These are phyloP conservation scores for Ganoderma meredithae DNA, from an alignment of 1,284 basidiomycete genomes.

Conservation along the genomic window DNA sequence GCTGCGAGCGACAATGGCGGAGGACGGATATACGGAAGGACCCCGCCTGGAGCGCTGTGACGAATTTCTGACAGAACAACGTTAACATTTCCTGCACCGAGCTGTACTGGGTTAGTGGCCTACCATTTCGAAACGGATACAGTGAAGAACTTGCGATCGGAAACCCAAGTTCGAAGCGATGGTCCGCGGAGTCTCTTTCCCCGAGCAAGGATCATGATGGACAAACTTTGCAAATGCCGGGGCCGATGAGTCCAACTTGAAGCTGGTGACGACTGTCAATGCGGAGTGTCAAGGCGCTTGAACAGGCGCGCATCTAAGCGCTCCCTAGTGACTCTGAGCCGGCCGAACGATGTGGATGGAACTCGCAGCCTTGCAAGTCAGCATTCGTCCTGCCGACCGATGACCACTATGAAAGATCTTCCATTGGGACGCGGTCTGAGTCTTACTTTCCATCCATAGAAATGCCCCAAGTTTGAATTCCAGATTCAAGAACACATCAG, in stretches of 20 bases:
- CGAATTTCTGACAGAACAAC: slow-evolving; percentile 6
- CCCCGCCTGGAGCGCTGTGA: neutral
- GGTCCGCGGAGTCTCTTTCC: neutral
- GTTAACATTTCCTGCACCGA: neutral
- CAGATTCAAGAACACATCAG: neutral
- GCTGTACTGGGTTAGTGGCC: neutral
- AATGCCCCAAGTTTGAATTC: neutral
- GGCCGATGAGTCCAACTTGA: neutral
- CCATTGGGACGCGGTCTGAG: neutral
- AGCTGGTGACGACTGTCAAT: neutral
- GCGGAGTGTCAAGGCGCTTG: too few species aligned
- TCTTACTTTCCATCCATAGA: neutral
- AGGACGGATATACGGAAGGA: neutral
- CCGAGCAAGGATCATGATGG: neutral
- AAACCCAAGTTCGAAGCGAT: neutral
- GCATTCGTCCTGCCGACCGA: neutral
- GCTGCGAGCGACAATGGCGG: neutral
- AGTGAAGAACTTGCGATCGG: neutral
- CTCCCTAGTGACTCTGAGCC: too few species aligned
- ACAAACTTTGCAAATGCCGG: neutral
- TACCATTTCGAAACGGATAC: neutral
- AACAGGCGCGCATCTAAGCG: too few species aligned
- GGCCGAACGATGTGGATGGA: too few species aligned
- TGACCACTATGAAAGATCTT: neutral
- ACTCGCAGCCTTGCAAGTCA: neutral